Evolutionary conservation across 345 rosid species (phyloP).

Genomic region (Bruguiera sexangula): DNA sequence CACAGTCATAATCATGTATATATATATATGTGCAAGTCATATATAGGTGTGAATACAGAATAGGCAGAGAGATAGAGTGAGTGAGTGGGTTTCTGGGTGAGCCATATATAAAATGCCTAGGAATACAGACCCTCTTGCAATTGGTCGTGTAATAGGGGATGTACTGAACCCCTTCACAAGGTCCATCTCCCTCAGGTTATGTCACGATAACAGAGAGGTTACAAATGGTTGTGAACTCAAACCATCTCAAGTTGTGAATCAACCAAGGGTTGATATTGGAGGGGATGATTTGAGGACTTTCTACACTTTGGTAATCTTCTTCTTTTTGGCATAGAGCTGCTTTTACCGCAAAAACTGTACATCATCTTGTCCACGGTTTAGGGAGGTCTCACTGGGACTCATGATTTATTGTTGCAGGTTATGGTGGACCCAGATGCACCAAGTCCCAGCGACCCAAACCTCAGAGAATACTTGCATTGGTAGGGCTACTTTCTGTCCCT

Average conservation of each 20-base stretch:
- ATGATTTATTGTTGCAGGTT: constrained; percentile 29
- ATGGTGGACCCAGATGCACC: constrained; percentile 84
- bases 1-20: too few species aligned
- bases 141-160: constrained; percentile 72
- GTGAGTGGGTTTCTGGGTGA: too few species aligned
- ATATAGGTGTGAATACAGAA: too few species aligned
- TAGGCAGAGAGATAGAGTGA: too few species aligned
- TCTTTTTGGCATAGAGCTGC: too few species aligned
- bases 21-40: too few species aligned
- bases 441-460: constrained; percentile 61
- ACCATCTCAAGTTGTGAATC: constrained; percentile 49
- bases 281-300: constrained; percentile 63
- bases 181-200: constrained; percentile 42
- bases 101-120: constrained; percentile 33
- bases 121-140: constrained; percentile 57
- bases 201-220: constrained; percentile 33
- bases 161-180: constrained; percentile 53
- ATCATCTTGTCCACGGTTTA: too few species aligned
- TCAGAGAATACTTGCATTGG: constrained; percentile 67
- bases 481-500: constrained; percentile 2
- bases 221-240: constrained; percentile 60
- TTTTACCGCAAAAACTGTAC: too few species aligned
- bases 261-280: constrained; percentile 60
- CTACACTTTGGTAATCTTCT: constrained; percentile 51
- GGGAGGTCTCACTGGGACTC: neutral